Conservation (phyloP, 768 basidiomycete genomes). For the Tephrocybe sp. region DNA sequence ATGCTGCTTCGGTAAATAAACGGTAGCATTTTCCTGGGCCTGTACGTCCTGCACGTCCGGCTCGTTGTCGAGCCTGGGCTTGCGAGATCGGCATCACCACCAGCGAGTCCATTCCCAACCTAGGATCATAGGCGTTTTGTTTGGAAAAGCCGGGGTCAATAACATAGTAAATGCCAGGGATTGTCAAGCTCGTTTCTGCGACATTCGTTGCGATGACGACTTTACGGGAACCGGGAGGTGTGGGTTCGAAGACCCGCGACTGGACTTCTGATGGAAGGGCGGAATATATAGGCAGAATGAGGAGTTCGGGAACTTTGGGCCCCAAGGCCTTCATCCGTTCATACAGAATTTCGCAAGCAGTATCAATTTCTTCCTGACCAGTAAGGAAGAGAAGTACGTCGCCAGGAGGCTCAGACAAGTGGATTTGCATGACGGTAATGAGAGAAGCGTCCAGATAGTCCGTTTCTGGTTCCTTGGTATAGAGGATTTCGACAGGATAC, state of each 20-base stretch:
- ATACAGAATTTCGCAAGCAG: slow-evolving; percentile 92
- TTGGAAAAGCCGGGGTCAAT: slow-evolving; percentile 98
- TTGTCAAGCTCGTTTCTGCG: slow-evolving; percentile 97
- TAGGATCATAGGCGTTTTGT: slow-evolving; percentile 97
- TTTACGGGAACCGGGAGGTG: slow-evolving; percentile 97
- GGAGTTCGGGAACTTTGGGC: slow-evolving; percentile 95
- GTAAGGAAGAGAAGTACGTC: slow-evolving; percentile 97
- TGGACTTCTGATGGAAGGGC: slow-evolving; percentile 98
- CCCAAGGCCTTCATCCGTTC: slow-evolving; percentile 99
- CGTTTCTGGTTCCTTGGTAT: slow-evolving; percentile 96
- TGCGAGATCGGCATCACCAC: slow-evolving; percentile 99
- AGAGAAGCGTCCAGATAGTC: slow-evolving; percentile 98
- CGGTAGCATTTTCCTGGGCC: slow-evolving; percentile 99
- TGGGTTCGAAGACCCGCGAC: slow-evolving; percentile 96
- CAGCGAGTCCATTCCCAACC: slow-evolving; percentile 97
- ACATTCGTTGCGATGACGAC: slow-evolving; percentile 99
- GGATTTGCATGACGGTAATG: slow-evolving; percentile 99
- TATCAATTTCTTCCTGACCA: slow-evolving; percentile 99
- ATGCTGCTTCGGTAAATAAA: slow-evolving; percentile 96
- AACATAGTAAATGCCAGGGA: slow-evolving; percentile 98
- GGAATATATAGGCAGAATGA: slow-evolving; percentile 97
- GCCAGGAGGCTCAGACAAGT: slow-evolving; percentile 95
- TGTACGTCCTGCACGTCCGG: slow-evolving; percentile 95
- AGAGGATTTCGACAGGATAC: slow-evolving; percentile 97
- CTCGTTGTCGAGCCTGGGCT: slow-evolving; percentile 93